Base-by-base conservation (phyloP, 2,329 filamentous ascomycete species). In the Colletotrichum trifolii region DNA sequence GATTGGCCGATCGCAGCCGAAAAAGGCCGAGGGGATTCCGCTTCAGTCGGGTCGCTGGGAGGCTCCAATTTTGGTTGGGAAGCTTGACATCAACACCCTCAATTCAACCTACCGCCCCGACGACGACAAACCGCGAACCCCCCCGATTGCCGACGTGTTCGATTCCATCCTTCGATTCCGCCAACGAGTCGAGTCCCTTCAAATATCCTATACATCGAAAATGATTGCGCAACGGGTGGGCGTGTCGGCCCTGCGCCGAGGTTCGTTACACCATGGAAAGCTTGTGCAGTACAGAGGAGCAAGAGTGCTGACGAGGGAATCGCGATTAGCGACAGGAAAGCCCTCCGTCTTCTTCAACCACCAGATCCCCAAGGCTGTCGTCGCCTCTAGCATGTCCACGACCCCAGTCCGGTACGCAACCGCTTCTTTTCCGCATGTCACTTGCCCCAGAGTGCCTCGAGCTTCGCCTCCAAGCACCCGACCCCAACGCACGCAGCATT, bases 221-320 rank as follows among this genome's bases (percentile, higher is more conserved):
- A 89, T 89, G 86, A 84, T 82, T 75, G 81, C 83, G 73, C 83
- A 85, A 72, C 79, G 85, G 79, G 81, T 86, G 73, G 86, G 85
- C 76, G 74, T 87, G 70, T 82, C 83, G 78, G 85, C 85, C 76
- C 77, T 87, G 75, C 85, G 85, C 76, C 82, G 85, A 84, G 83
- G 86, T 87, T 76, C 72, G 81, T 73, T 52, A 57, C 55, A 46
- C 56, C 58, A 59, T 54, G 12, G 25, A 52, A n/a, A 36, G 4
- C 36, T 2, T 45, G 4, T 9, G 33, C n/a, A 6, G 33, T 25
- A 25, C 25, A 17, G 8, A 7, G 13, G 39, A 33, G 13, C 25
- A 33, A 15, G 35, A 52, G 34, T 11, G 49, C 62, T 67, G 61
- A 69, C 58, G n/a, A 43, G 49, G n/a, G 50, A 50, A 59, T 74